Conservation (phyloP, 1,139 yeast genomes). For the Yamadazyma siamensis region DNA sequence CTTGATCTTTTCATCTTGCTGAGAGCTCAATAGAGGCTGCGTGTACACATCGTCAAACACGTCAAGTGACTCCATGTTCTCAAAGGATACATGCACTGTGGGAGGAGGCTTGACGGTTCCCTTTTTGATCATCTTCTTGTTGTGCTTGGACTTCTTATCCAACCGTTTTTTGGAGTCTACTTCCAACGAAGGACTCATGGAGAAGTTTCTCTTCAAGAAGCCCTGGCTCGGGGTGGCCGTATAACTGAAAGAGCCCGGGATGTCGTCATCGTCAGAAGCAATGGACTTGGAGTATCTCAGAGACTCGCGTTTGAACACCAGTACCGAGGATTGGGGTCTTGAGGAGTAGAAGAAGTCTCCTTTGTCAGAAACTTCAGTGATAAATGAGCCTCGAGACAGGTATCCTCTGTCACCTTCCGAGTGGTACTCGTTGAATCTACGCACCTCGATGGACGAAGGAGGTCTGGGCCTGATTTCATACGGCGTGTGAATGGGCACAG, state of each 20-base stretch:
- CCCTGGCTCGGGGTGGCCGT: not conserved
- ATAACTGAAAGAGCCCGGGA: conserved; percentile 18
- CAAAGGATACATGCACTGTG: conserved; percentile 48
- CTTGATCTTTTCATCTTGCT: conserved; percentile 42
- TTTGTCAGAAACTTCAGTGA: conserved; percentile 8
- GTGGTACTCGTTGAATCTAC: conserved; percentile 13
- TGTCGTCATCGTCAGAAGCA: conserved; percentile 27
- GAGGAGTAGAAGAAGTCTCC: conserved; percentile 3
- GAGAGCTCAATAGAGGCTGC: conserved; percentile 44
- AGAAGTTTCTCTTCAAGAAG: conserved; percentile 4
- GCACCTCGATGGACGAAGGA: conserved; percentile 20
- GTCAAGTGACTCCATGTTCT: conserved; percentile 56
- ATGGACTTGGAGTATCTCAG: conserved; percentile 17
- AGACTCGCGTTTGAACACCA: conserved; percentile 20
- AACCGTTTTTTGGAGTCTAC: conserved; percentile 3
- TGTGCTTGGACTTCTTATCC: conserved; percentile 2
- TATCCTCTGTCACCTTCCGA: conserved; percentile 8
- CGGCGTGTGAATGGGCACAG: conserved; percentile 49
- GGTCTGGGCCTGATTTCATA: conserved; percentile 35
- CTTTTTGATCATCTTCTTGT: conserved; percentile 4
- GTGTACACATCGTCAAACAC: conserved; percentile 46
- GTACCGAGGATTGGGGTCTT: conserved; percentile 19
- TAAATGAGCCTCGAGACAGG: conserved; percentile 11
- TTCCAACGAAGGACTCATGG: conserved; percentile 7
- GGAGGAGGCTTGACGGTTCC: conserved; percentile 28